Base-by-base conservation (phyloP, 805 yeast species). In the Saccharomycodes ludwigii region DNA sequence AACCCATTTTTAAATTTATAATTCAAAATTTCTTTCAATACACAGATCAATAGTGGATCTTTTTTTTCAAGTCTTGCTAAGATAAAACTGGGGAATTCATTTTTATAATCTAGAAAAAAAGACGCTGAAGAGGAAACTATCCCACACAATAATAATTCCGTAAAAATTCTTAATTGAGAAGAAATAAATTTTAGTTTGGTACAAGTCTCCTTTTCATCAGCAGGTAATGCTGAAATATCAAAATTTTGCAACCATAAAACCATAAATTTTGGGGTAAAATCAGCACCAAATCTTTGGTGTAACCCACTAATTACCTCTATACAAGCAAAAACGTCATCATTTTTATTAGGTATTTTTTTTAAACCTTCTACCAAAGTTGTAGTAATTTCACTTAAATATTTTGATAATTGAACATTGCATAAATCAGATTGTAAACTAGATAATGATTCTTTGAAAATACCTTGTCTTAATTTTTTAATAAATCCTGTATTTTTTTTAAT, bases 401-500 rank as follows among this genome's bases (percentile, higher is more conserved):
- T 83, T 33, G 71, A 82, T 30, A 86, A 56, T 2, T 86, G 71
- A 4, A 79, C 56, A 7, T 73, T 61, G 3, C 56, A 46, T 26
- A 85, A 63, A 36, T 83, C 94, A 32, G 71, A 68, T 23, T 82
- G 36, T 2, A 80, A 52, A 6, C 64, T 48, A 2, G 48, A 42
- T 34, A 53, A 52, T 24, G 65, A 64, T 5, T 76, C 86, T 24
- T 63, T 65, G 23, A 59, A 66, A 16, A 84, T 52, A 2, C 75
- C 61, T 2, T 67, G 60, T 40, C 75, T 66, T 31, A 85, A 48
- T 43, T 77, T 78, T 48, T 76, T 79, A 31, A 84, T 74, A 46
- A 82, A 80, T 0, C 84, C 78, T 3, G 83, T 72, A 48, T 86
- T 82, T 50, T 77, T 81, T 60, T 85, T 85, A 41, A 85, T 59